Conservation (phyloP, 2,329 filamentous ascomycete species). For the Plenodomus biglobosus region DNA sequence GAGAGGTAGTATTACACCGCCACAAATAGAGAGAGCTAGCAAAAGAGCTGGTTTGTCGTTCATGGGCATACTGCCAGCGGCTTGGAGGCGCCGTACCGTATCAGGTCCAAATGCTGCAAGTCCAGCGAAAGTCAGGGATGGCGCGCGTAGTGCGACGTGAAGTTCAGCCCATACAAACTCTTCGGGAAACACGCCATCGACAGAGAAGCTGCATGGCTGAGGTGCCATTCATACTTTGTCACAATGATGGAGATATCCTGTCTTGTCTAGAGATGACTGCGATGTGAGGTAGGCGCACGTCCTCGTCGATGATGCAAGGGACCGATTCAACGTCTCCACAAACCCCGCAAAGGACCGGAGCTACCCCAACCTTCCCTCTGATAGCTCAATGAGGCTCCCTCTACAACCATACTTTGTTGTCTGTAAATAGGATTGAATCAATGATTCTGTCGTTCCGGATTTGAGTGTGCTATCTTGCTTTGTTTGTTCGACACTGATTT, state of each 20-base stretch:
- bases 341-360: conserved; percentile 22
- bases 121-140: not conserved
- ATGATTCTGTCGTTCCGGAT: conserved; percentile 1
- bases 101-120: not conserved
- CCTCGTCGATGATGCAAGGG: conserved; percentile 27
- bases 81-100: conserved; percentile 25
- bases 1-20: conserved; percentile 23
- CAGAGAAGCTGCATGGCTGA: too few relatives aligned
- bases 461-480: conserved; percentile 2
- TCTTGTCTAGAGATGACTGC: not conserved
- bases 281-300: conserved; percentile 7
- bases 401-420: not conserved
- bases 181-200: too few relatives aligned
- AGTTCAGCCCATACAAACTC: not conserved
- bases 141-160: not conserved
- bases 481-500: not conserved
- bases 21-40: conserved; percentile 5
- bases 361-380: conserved; percentile 24
- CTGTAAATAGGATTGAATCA: not conserved
- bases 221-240: too few relatives aligned
- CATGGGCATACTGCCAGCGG: conserved; percentile 22
- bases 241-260: not conserved
- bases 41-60: conserved; percentile 2
- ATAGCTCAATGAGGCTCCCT: conserved; percentile 14
- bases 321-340: conserved; percentile 28